Evolutionary conservation across 2,329 filamentous ascomycete genomes (phyloP), one percentile per base, ranked within the genome.

Genomic region (Xylaria hypoxylon): DNA sequence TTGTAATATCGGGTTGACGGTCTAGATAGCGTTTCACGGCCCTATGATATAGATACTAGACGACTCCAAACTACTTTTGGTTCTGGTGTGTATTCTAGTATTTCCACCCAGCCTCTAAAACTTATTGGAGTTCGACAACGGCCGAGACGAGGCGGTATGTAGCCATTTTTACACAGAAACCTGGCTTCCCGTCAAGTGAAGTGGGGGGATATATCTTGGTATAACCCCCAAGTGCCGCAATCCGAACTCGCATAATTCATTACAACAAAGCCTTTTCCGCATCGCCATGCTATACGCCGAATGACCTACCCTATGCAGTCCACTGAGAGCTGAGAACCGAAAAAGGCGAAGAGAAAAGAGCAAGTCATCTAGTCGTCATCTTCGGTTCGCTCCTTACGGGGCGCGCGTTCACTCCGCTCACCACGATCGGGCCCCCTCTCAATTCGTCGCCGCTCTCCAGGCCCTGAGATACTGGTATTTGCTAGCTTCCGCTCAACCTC

Each of bases 401-500:
- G 77, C 50, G 73, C 74, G 44, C 76, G 75, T 59, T 78, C 76
- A 48, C 62, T 70, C 24, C 72, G 73, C 13, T 74, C 73, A 63
- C 74, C 73, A 42, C 75, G 68, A 3, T 71, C 73, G n/a, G n/a
- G n/a, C 31, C 66, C 68, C 13, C 70, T 57, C 50, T 71, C 69
- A 38, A 70, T 63, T 33, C 74, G 72, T 66, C 71, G 72, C 45
- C 78, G 78, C 40, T 76, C 76, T 51, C 77, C 75, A 68, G 79
- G 76, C 22, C 76, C 76, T 17, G 77, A 74, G 68, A 82, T 58
- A 38, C 79, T 78, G 22, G 79, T 78, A 63, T 79, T 83, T 64
- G 82, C 81, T 59, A 89, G 76, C 81, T 92, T 92, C 74, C 89
- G 85, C 82, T 93, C 91, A 26, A 88, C 80, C 79, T 92, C 90